phyloP scores from a whole-genome alignment of 1,284 basidiomycete genomes.

The Meripilus lineatus region DNA sequence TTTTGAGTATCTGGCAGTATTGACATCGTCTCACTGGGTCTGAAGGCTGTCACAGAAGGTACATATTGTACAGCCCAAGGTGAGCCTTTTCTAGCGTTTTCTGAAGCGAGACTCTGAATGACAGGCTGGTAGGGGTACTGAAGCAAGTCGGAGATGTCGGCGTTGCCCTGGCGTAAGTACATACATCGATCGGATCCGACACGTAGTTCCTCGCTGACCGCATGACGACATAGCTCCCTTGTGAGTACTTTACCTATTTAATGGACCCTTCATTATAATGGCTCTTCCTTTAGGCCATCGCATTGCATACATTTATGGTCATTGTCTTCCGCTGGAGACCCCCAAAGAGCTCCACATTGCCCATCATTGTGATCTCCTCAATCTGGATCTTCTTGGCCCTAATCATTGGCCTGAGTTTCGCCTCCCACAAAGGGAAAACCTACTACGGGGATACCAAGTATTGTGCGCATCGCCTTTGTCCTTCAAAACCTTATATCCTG shows the following conservation, averaged over 20 bases:
- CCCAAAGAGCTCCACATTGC: slow-evolving; percentile 9
- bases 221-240: slow-evolving; percentile 1
- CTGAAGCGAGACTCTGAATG: not conserved
- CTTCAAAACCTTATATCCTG: not conserved
- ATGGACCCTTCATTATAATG: too few species aligned
- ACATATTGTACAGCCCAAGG: slow-evolving; percentile 43
- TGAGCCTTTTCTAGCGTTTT: slow-evolving; percentile 9
- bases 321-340: slow-evolving; percentile 17
- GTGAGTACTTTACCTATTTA: too few species aligned
- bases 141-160: slow-evolving; percentile 49
- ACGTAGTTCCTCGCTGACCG: not conserved
- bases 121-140: slow-evolving; percentile 25
- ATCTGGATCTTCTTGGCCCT: slow-evolving; percentile 17
- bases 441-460: slow-evolving; percentile 17
- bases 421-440: slow-evolving; percentile 12
- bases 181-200: not conserved
- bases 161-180: slow-evolving; percentile 29
- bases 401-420: slow-evolving; percentile 17
- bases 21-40: too few species aligned
- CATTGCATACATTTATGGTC: slow-evolving; percentile 22
- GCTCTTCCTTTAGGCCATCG: slow-evolving; percentile 19
- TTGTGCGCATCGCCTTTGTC: slow-evolving; percentile 9
- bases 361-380: slow-evolving; percentile 12
- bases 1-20: slow-evolving; percentile 15
- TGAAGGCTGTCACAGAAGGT: slow-evolving; percentile 34